Evolutionary conservation across 78 protist genomes (phyloP).

Genomic region (Salpingoeca rosetta): DNA sequence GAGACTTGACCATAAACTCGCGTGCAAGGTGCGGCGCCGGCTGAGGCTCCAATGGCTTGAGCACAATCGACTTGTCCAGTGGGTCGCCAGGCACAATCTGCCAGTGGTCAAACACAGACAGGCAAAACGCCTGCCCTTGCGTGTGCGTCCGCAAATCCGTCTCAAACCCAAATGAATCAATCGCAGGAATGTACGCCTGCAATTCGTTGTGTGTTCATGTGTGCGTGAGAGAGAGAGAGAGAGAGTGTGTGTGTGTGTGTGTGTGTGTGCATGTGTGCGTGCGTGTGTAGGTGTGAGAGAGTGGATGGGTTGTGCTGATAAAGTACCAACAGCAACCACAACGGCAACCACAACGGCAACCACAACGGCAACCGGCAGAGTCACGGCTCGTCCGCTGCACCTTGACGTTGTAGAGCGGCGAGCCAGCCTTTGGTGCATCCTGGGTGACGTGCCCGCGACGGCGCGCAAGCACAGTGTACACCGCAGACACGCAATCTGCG

Average conservation of each 20-base stretch:
- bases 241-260: no score
- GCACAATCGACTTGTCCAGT: slow-evolving; percentile 79
- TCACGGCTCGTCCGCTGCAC: slow-evolving; percentile 3
- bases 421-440: slow-evolving; percentile 83
- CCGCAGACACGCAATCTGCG: slow-evolving; percentile 78
- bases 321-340: background rate
- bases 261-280: no score
- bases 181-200: slow-evolving; percentile 75
- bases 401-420: slow-evolving; percentile 71
- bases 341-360: background rate
- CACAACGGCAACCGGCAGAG: background rate
- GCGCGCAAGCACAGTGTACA: slow-evolving; percentile 72
- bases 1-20: slow-evolving; percentile 96
- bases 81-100: slow-evolving; percentile 97
- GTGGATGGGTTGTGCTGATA: no score
- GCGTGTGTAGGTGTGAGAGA: no score
- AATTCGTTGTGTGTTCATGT: no score
- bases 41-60: slow-evolving; percentile 79
- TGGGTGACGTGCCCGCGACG: slow-evolving; percentile 67
- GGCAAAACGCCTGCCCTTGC: slow-evolving; percentile 84
- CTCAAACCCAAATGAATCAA: slow-evolving; percentile 98
- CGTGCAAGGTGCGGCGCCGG: slow-evolving; percentile 88
- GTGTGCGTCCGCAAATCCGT: slow-evolving; percentile 82
- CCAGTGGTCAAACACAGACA: slow-evolving; percentile 88
- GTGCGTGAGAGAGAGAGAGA: no score